Percentiles rank a stretch among this genome's conserved stretches.
Evolutionary conservation across 2,329 filamentous ascomycete species (phyloP).

Genomic region (Furcasterigmium furcatum): DNA sequence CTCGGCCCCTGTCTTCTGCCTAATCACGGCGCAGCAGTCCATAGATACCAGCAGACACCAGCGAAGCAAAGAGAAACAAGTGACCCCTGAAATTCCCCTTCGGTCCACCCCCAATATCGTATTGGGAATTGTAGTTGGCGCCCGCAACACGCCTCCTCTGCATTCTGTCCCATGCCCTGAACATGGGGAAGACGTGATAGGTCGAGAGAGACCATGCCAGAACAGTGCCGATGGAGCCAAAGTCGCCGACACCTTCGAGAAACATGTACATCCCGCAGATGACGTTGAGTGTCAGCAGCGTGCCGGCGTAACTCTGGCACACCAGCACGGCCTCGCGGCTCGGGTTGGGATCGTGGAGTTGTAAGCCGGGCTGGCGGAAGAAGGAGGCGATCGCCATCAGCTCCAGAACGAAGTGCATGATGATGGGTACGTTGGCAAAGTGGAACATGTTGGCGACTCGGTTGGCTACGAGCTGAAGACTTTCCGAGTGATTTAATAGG

Average conservation of each 20-base stretch:
- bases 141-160: background rate
- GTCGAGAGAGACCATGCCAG: slow-evolving; percentile 1
- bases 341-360: slow-evolving; percentile 1
- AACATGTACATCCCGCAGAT: slow-evolving; percentile 1
- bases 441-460: no score
- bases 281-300: slow-evolving; percentile 3
- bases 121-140: background rate
- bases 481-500: no score
- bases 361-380: slow-evolving; percentile 1
- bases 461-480: no score
- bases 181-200: slow-evolving; percentile 4
- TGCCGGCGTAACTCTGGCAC: slow-evolving; percentile 5
- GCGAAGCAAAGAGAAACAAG: background rate
- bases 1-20: no score
- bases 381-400: slow-evolving; percentile 3
- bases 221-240: slow-evolving; percentile 1
- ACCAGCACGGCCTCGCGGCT: slow-evolving; percentile 3
- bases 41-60: background rate
- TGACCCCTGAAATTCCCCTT: slow-evolving; percentile 1
- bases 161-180: slow-evolving; percentile 4
- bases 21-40: no score
- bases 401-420: slow-evolving; percentile 2
- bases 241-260: background rate
- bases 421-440: background rate
- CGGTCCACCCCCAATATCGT: slow-evolving; percentile 2